A percentile compares a stretch with the other conserved stretches of the same genome.
Evolutionary conservation across 495 filamentous ascomycete species (phyloP).

Genomic region (Trichocladium antarcticum): DNA sequence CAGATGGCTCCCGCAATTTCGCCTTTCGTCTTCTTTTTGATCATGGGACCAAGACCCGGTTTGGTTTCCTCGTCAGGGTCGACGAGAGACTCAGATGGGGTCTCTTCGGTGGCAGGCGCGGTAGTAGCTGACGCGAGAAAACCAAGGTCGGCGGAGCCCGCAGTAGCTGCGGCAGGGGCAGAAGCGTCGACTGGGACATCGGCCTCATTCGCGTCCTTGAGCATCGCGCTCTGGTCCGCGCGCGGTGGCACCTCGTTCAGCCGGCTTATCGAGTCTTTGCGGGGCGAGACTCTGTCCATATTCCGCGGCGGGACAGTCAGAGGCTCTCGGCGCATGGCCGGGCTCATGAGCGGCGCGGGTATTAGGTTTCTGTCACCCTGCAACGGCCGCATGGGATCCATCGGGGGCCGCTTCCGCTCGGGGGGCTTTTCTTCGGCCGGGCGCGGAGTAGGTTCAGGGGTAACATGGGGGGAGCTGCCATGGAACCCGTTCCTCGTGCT

Average conservation of each 20-base stretch:
- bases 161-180: constrained; percentile 9
- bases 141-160: constrained; percentile 9
- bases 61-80: constrained; percentile 46
- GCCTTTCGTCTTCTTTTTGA: constrained; percentile 61
- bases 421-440: constrained; percentile 36
- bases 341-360: constrained; percentile 45
- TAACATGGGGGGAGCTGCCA: constrained; percentile 30
- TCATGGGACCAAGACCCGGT: constrained; percentile 82
- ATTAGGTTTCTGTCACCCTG: constrained; percentile 36
- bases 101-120: constrained; percentile 15
- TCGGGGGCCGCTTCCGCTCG: constrained; percentile 42
- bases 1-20: constrained; percentile 70
- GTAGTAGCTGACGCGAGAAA: constrained; percentile 15
- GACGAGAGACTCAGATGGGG: constrained; percentile 22
- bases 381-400: constrained; percentile 38
- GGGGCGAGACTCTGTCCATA: constrained; percentile 33
- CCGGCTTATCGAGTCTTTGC: constrained; percentile 27
- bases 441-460: constrained; percentile 26
- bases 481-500: constrained; percentile 38
- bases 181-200: constrained; percentile 6
- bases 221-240: constrained; percentile 8
- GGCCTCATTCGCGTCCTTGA: constrained; percentile 15
- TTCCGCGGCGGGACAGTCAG: constrained; percentile 32
- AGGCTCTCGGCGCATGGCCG: constrained; percentile 36
- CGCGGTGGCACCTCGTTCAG: constrained; percentile 13